These are phyloP conservation scores for Fraxinus latifolia DNA, from an alignment of 305 asterid species.

Conservation along the genomic window DNA sequence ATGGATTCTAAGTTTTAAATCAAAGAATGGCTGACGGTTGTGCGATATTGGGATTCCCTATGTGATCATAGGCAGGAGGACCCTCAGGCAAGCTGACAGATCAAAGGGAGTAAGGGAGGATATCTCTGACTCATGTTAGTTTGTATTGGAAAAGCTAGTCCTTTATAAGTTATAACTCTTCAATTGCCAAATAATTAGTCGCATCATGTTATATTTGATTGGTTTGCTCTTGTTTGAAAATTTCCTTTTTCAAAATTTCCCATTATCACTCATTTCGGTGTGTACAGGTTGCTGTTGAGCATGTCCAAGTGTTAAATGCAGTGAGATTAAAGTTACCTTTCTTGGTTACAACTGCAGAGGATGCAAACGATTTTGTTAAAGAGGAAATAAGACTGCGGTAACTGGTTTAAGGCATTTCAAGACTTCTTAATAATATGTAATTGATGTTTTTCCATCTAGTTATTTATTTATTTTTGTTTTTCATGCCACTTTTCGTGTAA, in stretches of 20 bases:
- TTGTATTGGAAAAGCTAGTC: not conserved
- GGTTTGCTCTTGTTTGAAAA: slow-evolving; percentile 3
- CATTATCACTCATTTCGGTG: slow-evolving; percentile 20
- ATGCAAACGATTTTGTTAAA: slow-evolving; percentile 66
- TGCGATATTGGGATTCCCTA: not conserved
- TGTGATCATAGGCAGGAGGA: not conserved
- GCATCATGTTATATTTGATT: slow-evolving; percentile 11
- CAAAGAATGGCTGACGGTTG: not conserved
- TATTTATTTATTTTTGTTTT: not conserved
- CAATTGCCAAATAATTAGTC: not conserved
- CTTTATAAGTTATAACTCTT: not conserved
- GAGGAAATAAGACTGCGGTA: slow-evolving; percentile 94
- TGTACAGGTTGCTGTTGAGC: slow-evolving; percentile 75
- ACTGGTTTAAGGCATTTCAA: slow-evolving; percentile 5
- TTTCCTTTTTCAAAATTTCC: not conserved
- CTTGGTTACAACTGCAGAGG: slow-evolving; percentile 79
- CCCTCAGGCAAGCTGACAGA: not conserved
- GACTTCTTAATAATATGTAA: not conserved
- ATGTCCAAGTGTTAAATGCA: slow-evolving; percentile 65
- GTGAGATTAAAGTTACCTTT: slow-evolving; percentile 84
- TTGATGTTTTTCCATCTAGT: not conserved
- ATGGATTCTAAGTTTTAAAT: not conserved
- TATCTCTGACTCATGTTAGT: not conserved
- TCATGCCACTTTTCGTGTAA: not conserved
- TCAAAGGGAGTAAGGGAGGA: not conserved